A percentile compares a stretch with the other conserved stretches of the same genome.
phyloP scores from a whole-genome alignment of 2,329 filamentous ascomycete species.

The Rutstroemia sp. region DNA sequence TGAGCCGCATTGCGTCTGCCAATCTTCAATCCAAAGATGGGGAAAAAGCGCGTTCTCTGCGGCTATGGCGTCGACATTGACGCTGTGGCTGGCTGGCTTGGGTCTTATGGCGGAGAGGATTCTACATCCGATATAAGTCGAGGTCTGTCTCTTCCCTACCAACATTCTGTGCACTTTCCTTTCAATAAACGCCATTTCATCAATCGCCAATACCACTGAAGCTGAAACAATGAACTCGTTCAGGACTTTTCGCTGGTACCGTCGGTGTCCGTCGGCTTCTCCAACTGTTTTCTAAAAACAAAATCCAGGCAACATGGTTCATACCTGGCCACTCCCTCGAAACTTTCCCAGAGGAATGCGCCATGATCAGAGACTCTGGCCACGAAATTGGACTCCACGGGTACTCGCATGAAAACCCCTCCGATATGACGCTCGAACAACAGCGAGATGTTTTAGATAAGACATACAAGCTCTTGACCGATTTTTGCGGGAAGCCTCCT shows the following conservation, averaged over 20 bases:
- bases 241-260: constrained; percentile 61
- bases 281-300: constrained; percentile 64
- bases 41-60: constrained; percentile 45
- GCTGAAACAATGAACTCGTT: background rate
- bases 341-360: constrained; percentile 60
- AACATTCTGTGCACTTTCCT: background rate
- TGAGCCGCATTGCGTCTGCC: background rate
- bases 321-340: constrained; percentile 58
- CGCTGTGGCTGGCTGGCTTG: constrained; percentile 70
- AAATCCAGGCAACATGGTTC: constrained; percentile 63
- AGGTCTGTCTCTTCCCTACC: constrained; percentile 36
- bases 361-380: constrained; percentile 51
- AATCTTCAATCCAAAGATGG: constrained; percentile 26
- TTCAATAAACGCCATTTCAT: too few relatives aligned
- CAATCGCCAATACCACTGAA: background rate
- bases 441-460: constrained; percentile 69
- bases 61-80: constrained; percentile 68
- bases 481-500: constrained; percentile 65
- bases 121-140: constrained; percentile 64
- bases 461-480: constrained; percentile 62
- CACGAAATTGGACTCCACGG: constrained; percentile 63
- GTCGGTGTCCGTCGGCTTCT: constrained; percentile 58
- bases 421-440: constrained; percentile 64
- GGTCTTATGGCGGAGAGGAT: constrained; percentile 68
- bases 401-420: constrained; percentile 68